Evolutionary conservation across 2,329 filamentous ascomycete species (phyloP), one percentile per base, ranked within the genome.

Genomic region (Hypoxylon sp.): DNA sequence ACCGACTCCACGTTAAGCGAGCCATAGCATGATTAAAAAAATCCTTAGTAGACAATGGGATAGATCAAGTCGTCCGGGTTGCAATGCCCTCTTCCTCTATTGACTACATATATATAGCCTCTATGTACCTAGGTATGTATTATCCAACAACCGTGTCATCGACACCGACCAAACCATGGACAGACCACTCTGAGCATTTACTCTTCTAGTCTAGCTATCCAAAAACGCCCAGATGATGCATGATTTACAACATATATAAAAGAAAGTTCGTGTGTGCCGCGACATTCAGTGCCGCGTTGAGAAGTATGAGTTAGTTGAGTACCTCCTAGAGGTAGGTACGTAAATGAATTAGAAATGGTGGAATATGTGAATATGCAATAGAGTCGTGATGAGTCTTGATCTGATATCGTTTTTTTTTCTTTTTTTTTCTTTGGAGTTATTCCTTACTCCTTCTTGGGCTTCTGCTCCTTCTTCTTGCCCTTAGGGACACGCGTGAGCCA

Each of bases 401-500:
- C 13, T 27, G 15, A 35, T 52, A 32, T 21, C 46, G 17, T 19
- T 52, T 46, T 29, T 48, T 42, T 37, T 15, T 46, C 48, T 56
- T 62, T 65, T 58, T 46, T 15, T 51, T 39, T 67, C 54, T 3
- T 21, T 42, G 2, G 4, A 2, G n/a, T 53, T 37, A 3, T 44
- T 55, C 4, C 58, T 66, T 62, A 70, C 54, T 73, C 74, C 62
- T 75, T 74, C 74, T 76, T 76, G 7, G 71, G 6, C 70, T 76
- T 76, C 44, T 71, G 67, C 65, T 67, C 73, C 56, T 72, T 73
- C 70, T 73, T 73, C 53, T 74, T 76, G 24, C 75, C 77, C 77
- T 83, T 85, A 2, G 82, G 82, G 37, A 84, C 82, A 5, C 83
- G 76, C 0, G 79, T 80, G 67, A 86, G 75, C 82, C 83, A 88